Evolutionary conservation across 2,329 filamentous ascomycete genomes (phyloP).

Genomic region (Trichoderma arundinaceum): DNA sequence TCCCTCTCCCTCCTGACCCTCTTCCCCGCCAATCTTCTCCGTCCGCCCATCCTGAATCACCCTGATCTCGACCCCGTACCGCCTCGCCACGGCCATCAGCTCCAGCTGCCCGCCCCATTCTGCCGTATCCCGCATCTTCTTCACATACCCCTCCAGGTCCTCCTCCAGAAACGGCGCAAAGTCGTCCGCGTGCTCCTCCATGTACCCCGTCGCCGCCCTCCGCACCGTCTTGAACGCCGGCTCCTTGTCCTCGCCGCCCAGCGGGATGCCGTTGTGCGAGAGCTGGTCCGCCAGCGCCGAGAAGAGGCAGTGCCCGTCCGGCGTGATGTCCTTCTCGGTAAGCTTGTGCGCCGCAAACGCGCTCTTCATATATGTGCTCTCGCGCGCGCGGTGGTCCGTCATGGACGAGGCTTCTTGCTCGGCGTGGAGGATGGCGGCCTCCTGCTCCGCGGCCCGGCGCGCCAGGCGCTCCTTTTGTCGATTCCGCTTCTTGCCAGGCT

Average conservation of each 20-base stretch:
- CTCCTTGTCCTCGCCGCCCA: slow-evolving; percentile 45
- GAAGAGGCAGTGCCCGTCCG: slow-evolving; percentile 95
- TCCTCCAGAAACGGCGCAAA: slow-evolving; percentile 90
- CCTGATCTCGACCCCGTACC: slow-evolving; percentile 79
- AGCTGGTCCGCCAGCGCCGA: slow-evolving; percentile 89
- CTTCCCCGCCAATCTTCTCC: slow-evolving; percentile 68
- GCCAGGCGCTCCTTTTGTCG: slow-evolving; percentile 90
- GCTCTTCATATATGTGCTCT: slow-evolving; percentile 72
- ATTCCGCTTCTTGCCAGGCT: slow-evolving; percentile 73
- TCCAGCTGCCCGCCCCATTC: slow-evolving; percentile 98
- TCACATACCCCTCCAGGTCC: slow-evolving; percentile 72
- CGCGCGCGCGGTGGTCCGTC: slow-evolving; percentile 73
- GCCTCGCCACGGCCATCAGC: slow-evolving; percentile 79
- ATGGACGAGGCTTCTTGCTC: slow-evolving; percentile 75
- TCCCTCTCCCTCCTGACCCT: slow-evolving; percentile 51
- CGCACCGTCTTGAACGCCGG: slow-evolving; percentile 70
- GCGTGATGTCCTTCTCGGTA: slow-evolving; percentile 77
- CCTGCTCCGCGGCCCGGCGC: slow-evolving; percentile 83
- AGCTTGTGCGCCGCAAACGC: slow-evolving; percentile 69
- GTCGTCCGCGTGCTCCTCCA: slow-evolving; percentile 73
- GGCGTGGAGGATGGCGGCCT: slow-evolving; percentile 70
- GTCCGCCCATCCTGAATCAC: slow-evolving; percentile 84
- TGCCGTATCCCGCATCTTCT: slow-evolving; percentile 81
- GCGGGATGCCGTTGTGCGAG: slow-evolving; percentile 54
- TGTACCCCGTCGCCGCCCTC: slow-evolving; percentile 76